Base-by-base conservation (phyloP, 495 filamentous ascomycete species). In the Neurospora intermedia region DNA sequence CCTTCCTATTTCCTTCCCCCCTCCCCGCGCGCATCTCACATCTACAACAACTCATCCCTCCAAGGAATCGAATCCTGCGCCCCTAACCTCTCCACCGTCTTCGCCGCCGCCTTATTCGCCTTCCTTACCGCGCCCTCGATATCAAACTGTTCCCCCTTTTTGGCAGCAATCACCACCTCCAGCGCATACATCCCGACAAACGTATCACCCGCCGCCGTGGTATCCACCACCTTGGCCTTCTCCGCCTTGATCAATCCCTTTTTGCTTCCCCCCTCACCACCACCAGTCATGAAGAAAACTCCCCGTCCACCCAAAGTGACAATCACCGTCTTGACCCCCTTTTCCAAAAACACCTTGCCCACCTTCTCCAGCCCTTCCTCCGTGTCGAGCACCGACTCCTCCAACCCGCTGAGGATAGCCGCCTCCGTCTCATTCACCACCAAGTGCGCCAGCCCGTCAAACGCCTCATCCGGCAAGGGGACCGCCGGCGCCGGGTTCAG, bases 361-460 rank as follows among this genome's bases (percentile, higher is more conserved):
- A 92, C 85, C 69, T 69, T 43, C 74, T 82, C 77, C 75, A 83
- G 42, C 69, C 80, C 77, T 48, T 84, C 85, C 45, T 85, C 84
- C 16, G 74, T 78, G 43, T 89, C 85, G n/a, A 88, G 75, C 7
- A 80, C 84, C 3, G 80, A 76, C 11, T 88, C 85, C 70, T 82
- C 74, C 73, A 85, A 73, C 75, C 86, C 85, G 8, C 86, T 87
- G 74, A 97, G 85, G 38, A 94, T 84, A 16, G 89, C 88, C 0
- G 94, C 93, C 81, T 99, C 96, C 0, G 91, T 94, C 83, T 99
- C 94, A 77, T 99, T 98, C 73, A 98, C 85, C 45, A 98, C 88
- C 46, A 98, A 81, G 74, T 97, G 93, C 16, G 88, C 88, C n/a
- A 98, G 84, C 4, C 87, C 88, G 2, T 73, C 69, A 78, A 92